phyloP scores from a whole-genome alignment of 208 protist genomes.

The Vickermania ingenoplastis region DNA sequence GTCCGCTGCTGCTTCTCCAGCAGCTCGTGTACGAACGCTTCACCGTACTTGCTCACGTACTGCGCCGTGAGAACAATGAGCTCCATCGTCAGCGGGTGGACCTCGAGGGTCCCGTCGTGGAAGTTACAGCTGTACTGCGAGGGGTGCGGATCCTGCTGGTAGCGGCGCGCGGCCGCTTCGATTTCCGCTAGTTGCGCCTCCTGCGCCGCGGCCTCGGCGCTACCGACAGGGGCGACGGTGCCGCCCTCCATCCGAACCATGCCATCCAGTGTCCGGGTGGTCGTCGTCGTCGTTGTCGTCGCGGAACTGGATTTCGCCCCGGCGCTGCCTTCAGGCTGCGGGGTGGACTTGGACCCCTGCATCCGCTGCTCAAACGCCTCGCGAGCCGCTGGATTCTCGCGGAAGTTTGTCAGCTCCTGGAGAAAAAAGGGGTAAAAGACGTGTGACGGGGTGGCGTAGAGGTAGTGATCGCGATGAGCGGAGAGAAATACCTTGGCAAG shows the following conservation, averaged over 20 bases:
- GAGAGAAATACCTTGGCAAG: constrained; percentile 63
- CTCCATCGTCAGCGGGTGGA: constrained; percentile 55
- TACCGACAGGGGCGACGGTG: constrained; percentile 22
- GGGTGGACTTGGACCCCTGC: constrained; percentile 7
- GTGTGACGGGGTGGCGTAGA: constrained; percentile 73
- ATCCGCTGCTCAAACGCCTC: constrained; percentile 27
- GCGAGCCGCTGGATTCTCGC: constrained; percentile 55
- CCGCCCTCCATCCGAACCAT: constrained; percentile 49
- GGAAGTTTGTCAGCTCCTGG: constrained; percentile 71
- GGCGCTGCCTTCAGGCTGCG: constrained; percentile 14
- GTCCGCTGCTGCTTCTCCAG: constrained; percentile 26
- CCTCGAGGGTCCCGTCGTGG: constrained; percentile 48
- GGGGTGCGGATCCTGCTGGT: constrained; percentile 72
- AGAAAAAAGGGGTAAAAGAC: constrained; percentile 88
- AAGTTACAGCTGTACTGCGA: constrained; percentile 59
- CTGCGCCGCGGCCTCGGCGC: constrained; percentile 13
- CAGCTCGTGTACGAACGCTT: constrained; percentile 53
- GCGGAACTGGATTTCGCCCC: constrained; percentile 4
- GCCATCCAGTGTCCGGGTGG: constrained; percentile 24
- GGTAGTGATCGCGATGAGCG: constrained; percentile 69
- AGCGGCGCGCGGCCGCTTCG: constrained; percentile 61
- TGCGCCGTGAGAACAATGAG: constrained; percentile 73
- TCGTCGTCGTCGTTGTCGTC: constrained; percentile 33
- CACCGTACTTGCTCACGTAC: constrained; percentile 83
- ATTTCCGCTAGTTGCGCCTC: constrained; percentile 58